Evolutionary conservation across 768 basidiomycete species (phyloP).

Genomic region (Lactarius deliciosus): DNA sequence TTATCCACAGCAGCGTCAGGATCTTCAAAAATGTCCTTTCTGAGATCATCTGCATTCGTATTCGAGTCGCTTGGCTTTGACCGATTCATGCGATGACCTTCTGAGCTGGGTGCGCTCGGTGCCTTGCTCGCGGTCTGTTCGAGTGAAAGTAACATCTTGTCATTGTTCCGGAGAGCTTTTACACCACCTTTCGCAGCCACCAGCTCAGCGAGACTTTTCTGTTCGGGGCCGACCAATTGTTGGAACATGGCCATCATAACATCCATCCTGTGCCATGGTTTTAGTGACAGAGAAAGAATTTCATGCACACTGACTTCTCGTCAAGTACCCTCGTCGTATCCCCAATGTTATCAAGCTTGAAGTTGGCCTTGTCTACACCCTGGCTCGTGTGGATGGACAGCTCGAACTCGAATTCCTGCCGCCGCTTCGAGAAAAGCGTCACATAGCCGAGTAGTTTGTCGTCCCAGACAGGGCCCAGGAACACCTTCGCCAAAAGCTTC

Average conservation of each 20-base stretch:
- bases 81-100: background rate
- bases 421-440: conserved; percentile 31
- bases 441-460: conserved; percentile 32
- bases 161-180: conserved; percentile 26
- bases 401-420: conserved; percentile 35
- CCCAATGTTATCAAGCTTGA: conserved; percentile 23
- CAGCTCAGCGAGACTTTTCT: conserved; percentile 12
- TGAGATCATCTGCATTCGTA: conserved; percentile 2
- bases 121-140: conserved; percentile 26
- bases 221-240: conserved; percentile 26
- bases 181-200: conserved; percentile 32
- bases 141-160: conserved; percentile 29
- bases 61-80: background rate
- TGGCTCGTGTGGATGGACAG: conserved; percentile 34
- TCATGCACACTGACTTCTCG: conserved; percentile 23
- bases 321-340: conserved; percentile 22
- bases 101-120: background rate
- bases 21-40: conserved; percentile 31
- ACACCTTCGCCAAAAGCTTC: conserved; percentile 33
- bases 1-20: conserved; percentile 30
- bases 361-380: conserved; percentile 19
- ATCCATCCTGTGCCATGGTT: conserved; percentile 22
- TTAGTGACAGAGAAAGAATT: background rate
- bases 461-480: conserved; percentile 36
- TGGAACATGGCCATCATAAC: conserved; percentile 24